Conservation (phyloP, 1,284 basidiomycete species). For the Heterobasidion occidentale region DNA sequence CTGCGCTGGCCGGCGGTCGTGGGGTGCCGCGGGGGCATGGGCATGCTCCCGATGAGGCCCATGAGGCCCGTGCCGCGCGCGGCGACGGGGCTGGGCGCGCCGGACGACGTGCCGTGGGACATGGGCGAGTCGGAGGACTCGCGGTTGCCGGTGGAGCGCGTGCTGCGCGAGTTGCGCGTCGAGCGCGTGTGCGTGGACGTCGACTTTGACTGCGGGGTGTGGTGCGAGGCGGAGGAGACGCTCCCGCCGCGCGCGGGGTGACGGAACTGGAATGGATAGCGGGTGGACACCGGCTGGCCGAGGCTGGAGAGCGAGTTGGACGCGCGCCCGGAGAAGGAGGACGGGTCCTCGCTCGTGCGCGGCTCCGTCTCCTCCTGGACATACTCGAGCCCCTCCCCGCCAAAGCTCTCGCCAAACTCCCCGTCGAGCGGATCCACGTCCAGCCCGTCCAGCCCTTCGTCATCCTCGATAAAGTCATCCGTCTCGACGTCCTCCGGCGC, state of each 20-base stretch:
- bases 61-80: constrained; percentile 1
- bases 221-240: constrained; percentile 27
- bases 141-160: constrained; percentile 50
- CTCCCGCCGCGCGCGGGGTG: constrained; percentile 39
- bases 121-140: constrained; percentile 47
- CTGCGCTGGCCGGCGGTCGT: constrained; percentile 24
- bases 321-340: constrained; percentile 41
- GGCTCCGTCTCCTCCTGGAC: constrained; percentile 23
- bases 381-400: constrained; percentile 15
- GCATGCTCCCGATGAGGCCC: constrained; percentile 34
- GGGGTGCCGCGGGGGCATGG: constrained; percentile 67
- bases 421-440: constrained; percentile 15
- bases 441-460: constrained; percentile 18
- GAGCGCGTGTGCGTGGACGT: constrained; percentile 36
- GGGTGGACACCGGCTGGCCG: constrained; percentile 61
- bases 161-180: constrained; percentile 33
- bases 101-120: constrained; percentile 17
- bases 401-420: background rate
- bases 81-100: constrained; percentile 23
- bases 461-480: constrained; percentile 27
- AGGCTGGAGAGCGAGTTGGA: constrained; percentile 75
- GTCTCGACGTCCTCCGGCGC: constrained; percentile 27
- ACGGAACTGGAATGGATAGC: constrained; percentile 65
- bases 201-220: constrained; percentile 24
- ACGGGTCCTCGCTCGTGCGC: constrained; percentile 38